Conservation (phyloP, 2,329 filamentous ascomycete species). For the Hypoxylon sp. region DNA sequence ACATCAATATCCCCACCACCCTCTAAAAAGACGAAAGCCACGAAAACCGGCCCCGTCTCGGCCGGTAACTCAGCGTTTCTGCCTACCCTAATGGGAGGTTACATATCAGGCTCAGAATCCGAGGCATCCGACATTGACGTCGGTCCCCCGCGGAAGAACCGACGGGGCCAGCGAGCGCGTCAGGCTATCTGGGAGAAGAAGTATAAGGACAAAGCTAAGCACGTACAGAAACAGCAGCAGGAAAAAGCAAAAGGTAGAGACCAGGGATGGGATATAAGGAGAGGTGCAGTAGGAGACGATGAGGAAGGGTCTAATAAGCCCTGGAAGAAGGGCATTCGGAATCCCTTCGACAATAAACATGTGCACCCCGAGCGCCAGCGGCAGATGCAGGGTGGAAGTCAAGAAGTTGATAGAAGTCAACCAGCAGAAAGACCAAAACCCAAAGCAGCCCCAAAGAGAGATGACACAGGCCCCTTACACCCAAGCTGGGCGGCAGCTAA, state of each 20-base stretch:
- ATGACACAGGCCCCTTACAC: constrained; percentile 70
- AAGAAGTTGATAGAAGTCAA: neutral
- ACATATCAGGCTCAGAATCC: constrained; percentile 82
- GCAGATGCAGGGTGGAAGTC: constrained; percentile 53
- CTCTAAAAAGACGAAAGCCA: constrained; percentile 54
- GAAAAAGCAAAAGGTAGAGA: constrained; percentile 60
- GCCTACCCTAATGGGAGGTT: constrained; percentile 83
- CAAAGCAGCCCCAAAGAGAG: constrained; percentile 60
- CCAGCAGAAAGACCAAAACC: constrained; percentile 44
- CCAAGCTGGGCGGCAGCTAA: constrained; percentile 76
- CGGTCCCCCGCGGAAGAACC: constrained; percentile 75
- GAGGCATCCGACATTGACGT: constrained; percentile 75
- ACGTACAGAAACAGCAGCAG: constrained; percentile 61
- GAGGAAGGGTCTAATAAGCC: constrained; percentile 56
- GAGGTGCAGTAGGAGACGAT: constrained; percentile 66
- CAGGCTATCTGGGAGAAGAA: constrained; percentile 87
- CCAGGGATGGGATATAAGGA: constrained; percentile 71
- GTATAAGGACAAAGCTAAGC: constrained; percentile 79
- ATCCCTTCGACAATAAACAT: constrained; percentile 51
- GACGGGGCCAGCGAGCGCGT: constrained; percentile 82
- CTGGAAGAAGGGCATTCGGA: constrained; percentile 67
- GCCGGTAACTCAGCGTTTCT: constrained; percentile 73
- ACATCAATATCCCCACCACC: constrained; percentile 44
- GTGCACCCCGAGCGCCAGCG: constrained; percentile 54
- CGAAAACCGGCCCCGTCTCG: constrained; percentile 41